These are phyloP conservation scores for Pneumocystis murina DNA, from an alignment of 1,139 yeast species.

Conservation along the genomic window DNA sequence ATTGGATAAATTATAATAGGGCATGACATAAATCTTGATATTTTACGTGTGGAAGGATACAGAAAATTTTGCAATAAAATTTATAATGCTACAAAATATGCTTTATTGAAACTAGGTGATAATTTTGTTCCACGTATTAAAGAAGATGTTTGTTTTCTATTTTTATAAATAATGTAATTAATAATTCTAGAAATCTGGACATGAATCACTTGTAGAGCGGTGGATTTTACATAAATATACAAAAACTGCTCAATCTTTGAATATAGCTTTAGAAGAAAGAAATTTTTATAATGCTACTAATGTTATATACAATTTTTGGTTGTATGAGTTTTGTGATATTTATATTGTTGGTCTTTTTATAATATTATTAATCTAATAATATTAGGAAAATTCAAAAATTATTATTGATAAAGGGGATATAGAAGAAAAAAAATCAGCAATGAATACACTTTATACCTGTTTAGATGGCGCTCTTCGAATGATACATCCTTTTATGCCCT, in stretches of 20 bases:
- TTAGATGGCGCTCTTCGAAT: conserved; percentile 80
- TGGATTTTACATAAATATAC: conserved; percentile 89
- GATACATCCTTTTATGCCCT: conserved; percentile 98
- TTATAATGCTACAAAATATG: conserved; percentile 96
- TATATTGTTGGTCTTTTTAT: conserved; percentile 42
- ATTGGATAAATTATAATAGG: conserved; percentile 21
- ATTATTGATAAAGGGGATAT: conserved; percentile 83
- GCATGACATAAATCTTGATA: conserved; percentile 91
- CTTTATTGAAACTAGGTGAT: conserved; percentile 78
- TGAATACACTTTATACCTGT: conserved; percentile 84
- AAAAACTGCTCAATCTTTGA: conserved; percentile 49
- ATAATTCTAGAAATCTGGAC: conserved; percentile 38
- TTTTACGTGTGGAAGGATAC: conserved; percentile 95
- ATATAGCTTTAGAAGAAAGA: conserved; percentile 58
- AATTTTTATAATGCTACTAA: conserved; percentile 82
- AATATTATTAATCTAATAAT: not conserved
- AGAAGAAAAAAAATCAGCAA: conserved; percentile 68
- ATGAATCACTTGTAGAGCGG: conserved; percentile 83
- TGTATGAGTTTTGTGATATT: conserved; percentile 86
- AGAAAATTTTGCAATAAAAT: conserved; percentile 98
- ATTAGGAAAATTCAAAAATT: conserved; percentile 61
- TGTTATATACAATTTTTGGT: conserved; percentile 85
- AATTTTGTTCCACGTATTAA: conserved; percentile 69
- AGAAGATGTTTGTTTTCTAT: conserved; percentile 18
- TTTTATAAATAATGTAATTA: conserved; percentile 15